phyloP scores from a whole-genome alignment of 306 rosid genomes.

The Parietaria judaica region DNA sequence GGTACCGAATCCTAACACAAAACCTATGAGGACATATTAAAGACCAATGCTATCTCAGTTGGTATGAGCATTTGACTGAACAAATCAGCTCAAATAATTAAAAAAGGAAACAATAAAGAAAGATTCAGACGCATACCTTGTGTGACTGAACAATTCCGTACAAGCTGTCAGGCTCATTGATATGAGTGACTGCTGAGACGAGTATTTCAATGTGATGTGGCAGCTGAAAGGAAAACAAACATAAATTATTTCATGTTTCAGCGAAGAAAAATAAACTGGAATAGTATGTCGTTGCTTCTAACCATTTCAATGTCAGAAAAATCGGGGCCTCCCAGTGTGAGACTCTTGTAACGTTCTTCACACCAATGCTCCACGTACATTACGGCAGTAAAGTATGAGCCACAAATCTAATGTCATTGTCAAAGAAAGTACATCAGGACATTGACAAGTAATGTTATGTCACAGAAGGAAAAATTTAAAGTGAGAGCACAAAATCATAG shows the following conservation, averaged over 20 bases:
- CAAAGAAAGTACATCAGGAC: slow-evolving; percentile 19
- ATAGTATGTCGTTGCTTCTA: slow-evolving; percentile 17
- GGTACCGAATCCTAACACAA: no score
- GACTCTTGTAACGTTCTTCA: slow-evolving; percentile 62
- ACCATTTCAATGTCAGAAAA: slow-evolving; percentile 74
- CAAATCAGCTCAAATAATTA: background rate
- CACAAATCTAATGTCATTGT: slow-evolving; percentile 45
- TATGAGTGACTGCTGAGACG: slow-evolving; percentile 71
- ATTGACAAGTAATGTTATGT: background rate
- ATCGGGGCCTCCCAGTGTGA: slow-evolving; percentile 75
- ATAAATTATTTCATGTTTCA: background rate
- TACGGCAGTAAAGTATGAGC: slow-evolving; percentile 74
- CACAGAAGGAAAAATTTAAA: slow-evolving; percentile 10
- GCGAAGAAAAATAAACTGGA: slow-evolving; percentile 7
- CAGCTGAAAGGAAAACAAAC: slow-evolving; percentile 35
- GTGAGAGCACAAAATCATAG: slow-evolving; percentile 6
- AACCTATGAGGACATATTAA: no score
- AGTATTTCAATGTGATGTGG: slow-evolving; percentile 80
- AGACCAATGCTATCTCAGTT: no score
- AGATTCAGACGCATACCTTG: slow-evolving; percentile 44
- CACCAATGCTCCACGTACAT: slow-evolving; percentile 97
- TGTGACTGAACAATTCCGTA: slow-evolving; percentile 89
- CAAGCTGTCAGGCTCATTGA: slow-evolving; percentile 91
- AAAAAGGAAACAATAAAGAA: background rate
- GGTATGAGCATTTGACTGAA: no score